Percentiles rank a stretch among this genome's conserved stretches.
Conservation (phyloP, 331 rosid species). For the Phaseolus coccineus region DNA sequence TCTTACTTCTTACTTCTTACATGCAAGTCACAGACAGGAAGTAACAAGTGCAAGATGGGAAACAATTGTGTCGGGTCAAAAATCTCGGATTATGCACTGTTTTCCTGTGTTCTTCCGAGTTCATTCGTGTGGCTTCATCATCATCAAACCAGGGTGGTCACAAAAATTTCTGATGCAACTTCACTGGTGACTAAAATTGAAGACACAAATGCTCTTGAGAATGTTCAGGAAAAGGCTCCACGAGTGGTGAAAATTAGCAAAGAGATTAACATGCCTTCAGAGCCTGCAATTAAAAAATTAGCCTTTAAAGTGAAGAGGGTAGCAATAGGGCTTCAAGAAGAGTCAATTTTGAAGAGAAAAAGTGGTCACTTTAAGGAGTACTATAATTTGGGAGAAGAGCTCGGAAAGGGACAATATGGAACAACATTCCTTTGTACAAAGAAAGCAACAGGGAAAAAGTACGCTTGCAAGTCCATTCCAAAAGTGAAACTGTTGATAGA, state of each 20-base stretch:
- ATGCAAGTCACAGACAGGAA: slow-evolving; percentile 5
- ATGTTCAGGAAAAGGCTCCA: slow-evolving; percentile 64
- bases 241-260: slow-evolving; percentile 55
- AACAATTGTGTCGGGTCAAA: slow-evolving; percentile 76
- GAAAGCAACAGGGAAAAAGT: slow-evolving; percentile 62
- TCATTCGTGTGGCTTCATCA: slow-evolving; percentile 69
- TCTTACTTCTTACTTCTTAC: slow-evolving; percentile 28
- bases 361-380: slow-evolving; percentile 68
- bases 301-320: slow-evolving; percentile 50
- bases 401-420: slow-evolving; percentile 87
- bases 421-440: slow-evolving; percentile 71
- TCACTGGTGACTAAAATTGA: slow-evolving; percentile 35
- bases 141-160: slow-evolving; percentile 33
- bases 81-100: slow-evolving; percentile 40
- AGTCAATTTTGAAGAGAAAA: slow-evolving; percentile 73
- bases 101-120: slow-evolving; percentile 50
- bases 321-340: slow-evolving; percentile 58
- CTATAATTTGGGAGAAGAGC: slow-evolving; percentile 65
- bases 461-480: slow-evolving; percentile 88
- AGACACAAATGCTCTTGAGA: slow-evolving; percentile 27
- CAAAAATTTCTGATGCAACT: slow-evolving; percentile 17
- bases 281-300: slow-evolving; percentile 41
- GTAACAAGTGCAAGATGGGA: slow-evolving; percentile 61
- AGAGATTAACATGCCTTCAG: slow-evolving; percentile 17
- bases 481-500: slow-evolving; percentile 60